A percentile compares a stretch with the other conserved stretches of the same genome.
These are phyloP conservation scores for Thalassiosira profunda DNA, from an alignment of 108 stramenopile genomes.

Conservation along the genomic window DNA sequence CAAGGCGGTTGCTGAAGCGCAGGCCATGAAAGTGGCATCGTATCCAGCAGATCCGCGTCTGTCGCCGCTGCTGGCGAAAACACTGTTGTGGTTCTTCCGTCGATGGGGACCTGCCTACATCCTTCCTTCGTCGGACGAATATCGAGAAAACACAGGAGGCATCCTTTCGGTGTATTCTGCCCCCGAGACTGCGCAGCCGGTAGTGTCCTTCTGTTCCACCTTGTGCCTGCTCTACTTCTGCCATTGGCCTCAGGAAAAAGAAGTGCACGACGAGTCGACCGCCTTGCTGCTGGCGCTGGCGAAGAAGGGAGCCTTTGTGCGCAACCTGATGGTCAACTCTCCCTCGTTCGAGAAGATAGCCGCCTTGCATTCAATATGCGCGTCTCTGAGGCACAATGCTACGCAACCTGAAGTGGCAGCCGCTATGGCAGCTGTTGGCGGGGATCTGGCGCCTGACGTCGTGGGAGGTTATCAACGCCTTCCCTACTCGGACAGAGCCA, in stretches of 20 bases:
- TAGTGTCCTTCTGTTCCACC: constrained; percentile 68
- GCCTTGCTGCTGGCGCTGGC: constrained; percentile 61
- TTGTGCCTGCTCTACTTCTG: constrained; percentile 83
- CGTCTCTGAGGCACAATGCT: constrained; percentile 67
- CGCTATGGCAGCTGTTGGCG: constrained; percentile 46
- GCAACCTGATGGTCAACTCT: constrained; percentile 54
- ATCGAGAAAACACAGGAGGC: constrained; percentile 42
- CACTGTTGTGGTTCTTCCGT: constrained; percentile 79
- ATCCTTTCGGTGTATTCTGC: constrained; percentile 66
- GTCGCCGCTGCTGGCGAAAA: constrained; percentile 80
- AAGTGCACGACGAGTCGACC: constrained; percentile 68
- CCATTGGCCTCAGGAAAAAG: constrained; percentile 86
- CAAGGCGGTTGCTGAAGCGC: constrained; percentile 67
- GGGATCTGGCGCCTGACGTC: constrained; percentile 40
- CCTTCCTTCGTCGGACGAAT: constrained; percentile 56
- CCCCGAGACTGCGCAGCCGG: constrained; percentile 57
- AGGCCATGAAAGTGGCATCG: constrained; percentile 63
- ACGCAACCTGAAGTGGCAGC: constrained; percentile 52
- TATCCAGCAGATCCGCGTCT: constrained; percentile 61
- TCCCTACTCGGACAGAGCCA: constrained; percentile 70
- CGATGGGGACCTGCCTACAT: constrained; percentile 86
- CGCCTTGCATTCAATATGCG: constrained; percentile 64
- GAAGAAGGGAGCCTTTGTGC: constrained; percentile 55
- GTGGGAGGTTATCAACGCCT: constrained; percentile 76
- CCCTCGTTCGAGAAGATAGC: constrained; percentile 73